Base-by-base conservation (phyloP, 345 rosid genomes). In the Populus ilicifolia region DNA sequence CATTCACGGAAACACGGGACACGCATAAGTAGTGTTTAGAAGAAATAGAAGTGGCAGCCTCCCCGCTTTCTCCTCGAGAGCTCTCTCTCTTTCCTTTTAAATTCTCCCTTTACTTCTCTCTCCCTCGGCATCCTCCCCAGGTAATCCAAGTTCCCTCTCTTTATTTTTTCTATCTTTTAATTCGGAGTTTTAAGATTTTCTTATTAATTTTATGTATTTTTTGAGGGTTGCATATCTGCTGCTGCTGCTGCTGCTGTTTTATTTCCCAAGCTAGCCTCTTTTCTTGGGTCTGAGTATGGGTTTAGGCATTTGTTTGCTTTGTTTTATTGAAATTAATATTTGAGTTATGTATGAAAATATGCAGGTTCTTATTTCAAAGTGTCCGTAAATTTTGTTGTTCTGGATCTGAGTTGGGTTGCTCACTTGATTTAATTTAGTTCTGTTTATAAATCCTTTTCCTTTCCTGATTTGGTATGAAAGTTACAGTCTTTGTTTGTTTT, bases 41-140 rank as follows among this genome's bases (percentile, higher is more conserved):
- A n/a, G 23, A 11, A 25, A 23, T n/a, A 59, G 0, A 23, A 10
- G 6, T 23, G 25, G 64, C 25, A 23, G 64, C 64, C 23, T 13
- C 30, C 30, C 6, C 43, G 44, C 25, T 56, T 44, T 66, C 20
- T 30, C 43, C 50, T 21, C 38, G 21, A 25, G 25, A 30, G 41
- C 43, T 2, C 69, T 38, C 69, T 17, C 69, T 63, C 36, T 54
- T 21, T 35, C 59, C 7, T 41, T 52, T 33, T 16, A 12, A 23
- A 20, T 56, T 4, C 39, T 17, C 16, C 11, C 41, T 25, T 0
- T 75, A 27, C 67, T 35, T 10, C 36, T 10, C 41, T 23, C 70
- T 65, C 43, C 9, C 75, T 61, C 71, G 70, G 77, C 84, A 43
- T 18, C 80, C 82, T 30, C 50, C 72, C 64, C 75, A 77, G 87